Conservation (phyloP, 805 yeast species). For the Saturnispora zaruensis region DNA sequence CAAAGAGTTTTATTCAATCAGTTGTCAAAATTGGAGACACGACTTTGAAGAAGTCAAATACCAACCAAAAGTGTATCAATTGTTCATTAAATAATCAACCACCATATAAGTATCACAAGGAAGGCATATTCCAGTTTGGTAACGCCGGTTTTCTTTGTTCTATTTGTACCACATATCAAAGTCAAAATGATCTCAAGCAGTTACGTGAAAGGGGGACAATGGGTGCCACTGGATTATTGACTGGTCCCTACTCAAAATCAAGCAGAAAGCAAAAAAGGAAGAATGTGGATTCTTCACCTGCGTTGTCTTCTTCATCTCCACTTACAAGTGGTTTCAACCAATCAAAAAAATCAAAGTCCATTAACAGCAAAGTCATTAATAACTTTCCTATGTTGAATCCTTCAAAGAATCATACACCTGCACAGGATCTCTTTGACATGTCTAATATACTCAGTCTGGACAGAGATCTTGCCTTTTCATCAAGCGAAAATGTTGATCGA, state of each 20-base stretch:
- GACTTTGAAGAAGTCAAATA: conserved; percentile 11
- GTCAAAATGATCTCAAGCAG: conserved; percentile 18
- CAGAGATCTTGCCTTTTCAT: not conserved
- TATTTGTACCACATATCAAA: conserved; percentile 22
- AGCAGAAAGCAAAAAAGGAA: conserved; percentile 4
- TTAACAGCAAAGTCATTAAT: not conserved
- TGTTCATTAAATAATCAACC: conserved; percentile 24
- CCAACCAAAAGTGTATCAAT: conserved; percentile 23
- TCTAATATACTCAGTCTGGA: conserved; percentile 7
- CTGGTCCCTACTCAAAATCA: conserved; percentile 22
- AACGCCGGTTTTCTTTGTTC: conserved; percentile 29
- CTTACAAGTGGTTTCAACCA: conserved; percentile 3
- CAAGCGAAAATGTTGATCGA: not conserved
- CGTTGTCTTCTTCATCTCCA: conserved; percentile 8
- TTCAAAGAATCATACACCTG: not conserved
- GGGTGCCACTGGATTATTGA: conserved; percentile 27
- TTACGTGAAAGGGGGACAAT: conserved; percentile 27
- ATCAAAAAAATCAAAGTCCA: not conserved
- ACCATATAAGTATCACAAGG: conserved; percentile 27
- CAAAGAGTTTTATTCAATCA: conserved; percentile 25
- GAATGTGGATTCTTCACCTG: conserved; percentile 8
- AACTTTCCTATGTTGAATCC: conserved; percentile 8
- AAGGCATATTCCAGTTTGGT: conserved; percentile 29
- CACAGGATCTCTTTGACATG: conserved; percentile 6
- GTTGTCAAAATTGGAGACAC: conserved; percentile 27